Conservation (phyloP, 768 basidiomycete genomes). For the Suillus subaureus region DNA sequence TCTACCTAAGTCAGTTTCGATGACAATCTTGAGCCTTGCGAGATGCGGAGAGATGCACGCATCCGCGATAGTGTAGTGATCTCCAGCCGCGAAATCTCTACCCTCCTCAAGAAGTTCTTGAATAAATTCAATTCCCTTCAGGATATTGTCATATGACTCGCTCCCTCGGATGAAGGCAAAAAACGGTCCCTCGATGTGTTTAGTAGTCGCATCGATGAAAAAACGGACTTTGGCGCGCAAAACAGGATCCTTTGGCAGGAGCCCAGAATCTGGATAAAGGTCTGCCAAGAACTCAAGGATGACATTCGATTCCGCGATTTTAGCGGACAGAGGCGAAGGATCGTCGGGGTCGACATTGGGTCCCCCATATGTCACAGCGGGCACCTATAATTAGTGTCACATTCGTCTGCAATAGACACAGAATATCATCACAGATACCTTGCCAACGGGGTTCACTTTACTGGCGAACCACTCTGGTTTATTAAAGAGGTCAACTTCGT, state of each 20-base stretch:
- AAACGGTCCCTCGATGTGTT: slow-evolving; percentile 23
- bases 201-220: slow-evolving; percentile 55
- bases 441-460: slow-evolving; percentile 62
- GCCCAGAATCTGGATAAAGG: slow-evolving; percentile 43
- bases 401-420: background rate
- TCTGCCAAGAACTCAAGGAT: slow-evolving; percentile 67
- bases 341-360: slow-evolving; percentile 51
- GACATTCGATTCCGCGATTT: slow-evolving; percentile 62
- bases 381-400: slow-evolving; percentile 39
- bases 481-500: slow-evolving; percentile 57
- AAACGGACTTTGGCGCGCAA: slow-evolving; percentile 57
- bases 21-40: slow-evolving; percentile 41
- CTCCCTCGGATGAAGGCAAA: slow-evolving; percentile 33
- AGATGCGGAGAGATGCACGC: slow-evolving; percentile 59
- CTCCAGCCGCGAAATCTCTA: slow-evolving; percentile 38
- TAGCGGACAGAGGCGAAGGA: slow-evolving; percentile 55
- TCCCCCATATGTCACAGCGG: slow-evolving; percentile 60
- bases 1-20: slow-evolving; percentile 44
- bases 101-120: slow-evolving; percentile 52
- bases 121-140: slow-evolving; percentile 45
- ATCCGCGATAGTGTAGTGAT: slow-evolving; percentile 61
- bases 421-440: slow-evolving; percentile 38
- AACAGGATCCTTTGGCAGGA: slow-evolving; percentile 57
- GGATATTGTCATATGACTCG: slow-evolving; percentile 41
- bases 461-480: slow-evolving; percentile 66